Conservation (phyloP, 176 grass and related monocot genomes). For the Tillandsia leiboldiana region DNA sequence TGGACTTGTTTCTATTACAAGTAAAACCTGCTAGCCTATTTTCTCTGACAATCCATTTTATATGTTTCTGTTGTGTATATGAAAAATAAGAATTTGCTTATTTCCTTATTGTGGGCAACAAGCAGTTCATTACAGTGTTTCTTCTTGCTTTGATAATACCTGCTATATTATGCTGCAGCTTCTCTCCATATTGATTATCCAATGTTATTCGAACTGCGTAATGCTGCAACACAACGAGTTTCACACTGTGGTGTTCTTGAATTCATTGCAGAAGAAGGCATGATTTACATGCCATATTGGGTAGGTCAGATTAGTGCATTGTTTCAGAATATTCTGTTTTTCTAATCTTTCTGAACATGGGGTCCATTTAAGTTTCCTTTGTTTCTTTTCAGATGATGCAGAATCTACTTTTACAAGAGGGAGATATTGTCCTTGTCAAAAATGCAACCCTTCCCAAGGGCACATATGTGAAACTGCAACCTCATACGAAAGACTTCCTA, state of each 20-base stretch:
- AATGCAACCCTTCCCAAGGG: conserved; percentile 94
- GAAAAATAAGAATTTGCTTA: neutral
- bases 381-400: conserved; percentile 86
- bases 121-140: neutral
- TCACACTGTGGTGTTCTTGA: conserved; percentile 95
- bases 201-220: conserved; percentile 92
- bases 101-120: neutral
- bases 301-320: conserved; percentile 19
- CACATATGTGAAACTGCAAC: conserved; percentile 97
- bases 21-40: neutral
- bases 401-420: conserved; percentile 98
- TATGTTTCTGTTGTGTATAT: conserved; percentile 7
- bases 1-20: conserved; percentile 9
- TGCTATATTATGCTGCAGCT: conserved; percentile 42
- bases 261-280: conserved; percentile 96
- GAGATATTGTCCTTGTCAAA: conserved; percentile 81
- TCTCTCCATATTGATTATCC: conserved; percentile 96
- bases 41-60: conserved; percentile 10
- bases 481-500: conserved; percentile 93
- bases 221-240: conserved; percentile 57
- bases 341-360: conserved; percentile 16
- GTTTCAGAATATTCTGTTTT: conserved; percentile 6
- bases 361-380: conserved; percentile 22
- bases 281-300: conserved; percentile 99
- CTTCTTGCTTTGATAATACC: conserved; percentile 4